These are phyloP conservation scores for Ceratocystis variospora DNA, from an alignment of 2,329 filamentous ascomycete species.

Conservation along the genomic window DNA sequence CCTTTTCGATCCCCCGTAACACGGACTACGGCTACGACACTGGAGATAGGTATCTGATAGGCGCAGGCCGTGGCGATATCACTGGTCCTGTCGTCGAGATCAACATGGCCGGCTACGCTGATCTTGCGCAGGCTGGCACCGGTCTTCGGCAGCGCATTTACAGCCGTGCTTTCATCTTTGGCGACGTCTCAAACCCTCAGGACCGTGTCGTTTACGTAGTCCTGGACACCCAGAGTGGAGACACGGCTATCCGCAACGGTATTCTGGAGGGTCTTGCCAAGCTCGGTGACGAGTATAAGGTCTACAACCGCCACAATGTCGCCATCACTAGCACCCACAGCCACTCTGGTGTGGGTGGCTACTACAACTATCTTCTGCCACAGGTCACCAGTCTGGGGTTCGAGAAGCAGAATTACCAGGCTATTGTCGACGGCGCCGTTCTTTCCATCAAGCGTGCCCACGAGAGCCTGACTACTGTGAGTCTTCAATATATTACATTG, in stretches of 20 bases:
- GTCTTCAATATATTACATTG: constrained; percentile 17
- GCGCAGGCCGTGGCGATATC: constrained; percentile 41
- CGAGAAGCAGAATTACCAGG: constrained; percentile 68
- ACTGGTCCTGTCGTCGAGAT: constrained; percentile 71
- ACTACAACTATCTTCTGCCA: constrained; percentile 82
- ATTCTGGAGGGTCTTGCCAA: constrained; percentile 57
- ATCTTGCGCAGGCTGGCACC: constrained; percentile 61
- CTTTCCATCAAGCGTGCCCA: constrained; percentile 37
- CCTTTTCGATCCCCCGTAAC: not conserved
- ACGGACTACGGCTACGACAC: not conserved
- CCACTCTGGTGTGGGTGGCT: constrained; percentile 77
- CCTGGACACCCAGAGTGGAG: constrained; percentile 72
- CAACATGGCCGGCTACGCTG: constrained; percentile 80
- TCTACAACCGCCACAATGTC: constrained; percentile 66
- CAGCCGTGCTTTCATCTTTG: constrained; percentile 76
- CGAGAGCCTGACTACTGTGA: constrained; percentile 44
- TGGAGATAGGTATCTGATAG: constrained; percentile 31
- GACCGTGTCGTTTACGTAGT: constrained; percentile 76
- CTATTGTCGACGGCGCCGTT: constrained; percentile 72
- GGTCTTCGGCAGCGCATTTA: constrained; percentile 76
- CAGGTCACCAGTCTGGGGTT: constrained; percentile 82
- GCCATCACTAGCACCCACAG: constrained; percentile 88
- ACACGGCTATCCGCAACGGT: constrained; percentile 73
- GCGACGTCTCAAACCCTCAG: constrained; percentile 45
- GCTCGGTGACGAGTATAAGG: constrained; percentile 56